Evolutionary conservation across 352 stramenopile species (phyloP), one percentile per base, ranked within the genome.

Genomic region (Globisporangium lucens): DNA sequence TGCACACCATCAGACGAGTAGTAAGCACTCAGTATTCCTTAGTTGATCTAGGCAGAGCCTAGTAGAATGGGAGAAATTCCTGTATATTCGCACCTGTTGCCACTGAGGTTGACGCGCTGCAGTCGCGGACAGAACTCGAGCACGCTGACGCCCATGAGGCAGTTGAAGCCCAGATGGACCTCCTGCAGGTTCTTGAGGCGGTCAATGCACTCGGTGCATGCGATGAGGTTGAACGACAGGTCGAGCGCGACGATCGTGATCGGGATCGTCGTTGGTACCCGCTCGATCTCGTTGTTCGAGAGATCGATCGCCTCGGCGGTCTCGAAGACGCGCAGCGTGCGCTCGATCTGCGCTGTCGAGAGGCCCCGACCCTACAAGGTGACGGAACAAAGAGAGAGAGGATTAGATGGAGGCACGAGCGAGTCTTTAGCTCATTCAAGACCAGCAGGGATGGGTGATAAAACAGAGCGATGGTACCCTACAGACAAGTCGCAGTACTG

Each of bases 261-360:
- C 0, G 85, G 75, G 22, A 91, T 80, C 17, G 82, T 82, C 20
- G 65, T 24, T 1, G 85, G 83, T 22, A 93, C 70, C 38, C 75
- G 75, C 59, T 90, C 82, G 22, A 92, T 82, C 58, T 91, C 82
- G 33, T 92, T 92, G 68, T 89, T 91, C 27, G 83, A 90, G 63
- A 94, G 73, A 60, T 92, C 79, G 52, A 91, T 83, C 0, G 78
- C 80, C 47, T 81, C 69, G 1, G 82, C 83, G 2, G 79, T 87
- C 56, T 83, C 72, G 41, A 92, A 92, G 13, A 94, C 80, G 13
- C 81, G 80, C 8, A 91, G 75, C 13, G 77, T 89, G 20, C 80
- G 79, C 55, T 92, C 82, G 13, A 87, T 73, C 61, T 92, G 83
- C 0, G 56, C 66, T 6, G 76, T 78, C 20, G 77, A 84, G 49